Conservation (phyloP, 1,284 basidiomycete species). For the Microbotryum silenes-acaulis region DNA sequence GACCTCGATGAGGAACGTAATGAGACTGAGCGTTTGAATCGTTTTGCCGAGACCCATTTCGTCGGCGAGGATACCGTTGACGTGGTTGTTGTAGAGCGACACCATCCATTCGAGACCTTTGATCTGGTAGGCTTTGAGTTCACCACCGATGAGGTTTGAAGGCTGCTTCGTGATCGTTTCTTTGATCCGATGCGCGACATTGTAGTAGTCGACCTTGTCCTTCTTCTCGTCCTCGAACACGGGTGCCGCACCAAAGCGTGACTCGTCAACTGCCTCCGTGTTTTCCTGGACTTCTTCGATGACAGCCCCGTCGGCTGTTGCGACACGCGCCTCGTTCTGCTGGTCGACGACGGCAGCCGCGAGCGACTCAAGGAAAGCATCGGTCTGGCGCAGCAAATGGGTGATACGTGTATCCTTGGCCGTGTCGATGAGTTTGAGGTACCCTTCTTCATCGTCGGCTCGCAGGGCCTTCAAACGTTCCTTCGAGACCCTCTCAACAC, state of each 20-base stretch:
- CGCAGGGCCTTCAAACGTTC: slow-evolving; percentile 97
- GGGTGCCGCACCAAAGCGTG: slow-evolving; percentile 36
- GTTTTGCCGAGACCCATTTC: slow-evolving; percentile 47
- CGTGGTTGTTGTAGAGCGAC: slow-evolving; percentile 81
- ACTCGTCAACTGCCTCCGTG: slow-evolving; percentile 31
- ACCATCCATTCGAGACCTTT: slow-evolving; percentile 97
- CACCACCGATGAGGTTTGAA: slow-evolving; percentile 65
- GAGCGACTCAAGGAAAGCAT: slow-evolving; percentile 87
- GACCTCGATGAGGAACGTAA: slow-evolving; percentile 89
- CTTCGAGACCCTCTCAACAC: slow-evolving; percentile 91
- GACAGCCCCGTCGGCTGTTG: slow-evolving; percentile 43
- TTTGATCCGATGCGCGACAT: slow-evolving; percentile 85
- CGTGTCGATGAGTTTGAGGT: slow-evolving; percentile 97
- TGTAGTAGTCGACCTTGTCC: slow-evolving; percentile 89
- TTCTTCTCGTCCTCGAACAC: slow-evolving; percentile 52
- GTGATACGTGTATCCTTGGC: slow-evolving; percentile 99
- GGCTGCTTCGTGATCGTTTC: slow-evolving; percentile 85
- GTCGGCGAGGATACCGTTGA: slow-evolving; percentile 78
- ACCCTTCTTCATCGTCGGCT: slow-evolving; percentile 97
- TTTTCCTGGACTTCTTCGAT: slow-evolving; percentile 35
- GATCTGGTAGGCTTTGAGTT: slow-evolving; percentile 68
- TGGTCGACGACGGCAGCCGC: slow-evolving; percentile 91
- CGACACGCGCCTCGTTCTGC: slow-evolving; percentile 64
- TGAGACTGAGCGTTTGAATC: slow-evolving; percentile 82
- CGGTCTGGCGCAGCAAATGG: slow-evolving; percentile 89